phyloP scores from a whole-genome alignment of 139 green algal genomes.

The Closterium sp. region DNA sequence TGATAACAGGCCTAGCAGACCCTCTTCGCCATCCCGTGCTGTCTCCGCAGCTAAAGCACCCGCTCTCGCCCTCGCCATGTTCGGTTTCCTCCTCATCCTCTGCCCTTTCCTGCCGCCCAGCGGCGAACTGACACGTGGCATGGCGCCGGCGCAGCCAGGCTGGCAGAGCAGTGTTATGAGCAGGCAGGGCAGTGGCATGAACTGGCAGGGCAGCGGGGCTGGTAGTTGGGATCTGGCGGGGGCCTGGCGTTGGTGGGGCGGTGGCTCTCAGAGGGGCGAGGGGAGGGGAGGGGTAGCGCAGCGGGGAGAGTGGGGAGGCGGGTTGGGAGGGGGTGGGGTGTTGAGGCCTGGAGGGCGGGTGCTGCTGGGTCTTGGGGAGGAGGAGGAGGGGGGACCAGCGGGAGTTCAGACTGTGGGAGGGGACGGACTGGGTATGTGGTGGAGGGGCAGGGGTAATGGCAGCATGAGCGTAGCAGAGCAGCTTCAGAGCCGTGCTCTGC shows the following conservation, averaged over 20 bases:
- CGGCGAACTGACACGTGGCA: background rate
- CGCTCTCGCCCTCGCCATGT: background rate
- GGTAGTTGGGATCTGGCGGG: background rate
- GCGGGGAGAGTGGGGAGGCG: background rate
- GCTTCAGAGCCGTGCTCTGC: background rate
- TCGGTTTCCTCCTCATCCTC: background rate
- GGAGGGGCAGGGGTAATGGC: background rate
- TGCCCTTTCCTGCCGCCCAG: background rate
- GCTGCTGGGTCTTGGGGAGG: background rate
- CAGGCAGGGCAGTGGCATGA: too few species aligned
- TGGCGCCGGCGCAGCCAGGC: background rate
- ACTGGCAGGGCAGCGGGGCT: background rate
- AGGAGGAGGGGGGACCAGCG: background rate
- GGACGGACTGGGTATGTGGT: background rate
- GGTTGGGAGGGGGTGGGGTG: background rate
- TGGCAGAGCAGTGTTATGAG: background rate
- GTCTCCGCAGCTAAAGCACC: background rate
- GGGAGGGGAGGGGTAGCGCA: slow-evolving; percentile 26
- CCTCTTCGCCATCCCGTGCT: background rate
- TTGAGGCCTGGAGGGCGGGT: background rate
- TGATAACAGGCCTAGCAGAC: background rate
- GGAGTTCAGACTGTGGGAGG: background rate
- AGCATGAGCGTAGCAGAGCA: background rate
- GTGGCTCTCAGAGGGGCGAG: background rate
- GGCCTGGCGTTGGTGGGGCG: background rate